Conservation (phyloP, 148 eudicot genomes). For the Persicaria tinctoria region DNA sequence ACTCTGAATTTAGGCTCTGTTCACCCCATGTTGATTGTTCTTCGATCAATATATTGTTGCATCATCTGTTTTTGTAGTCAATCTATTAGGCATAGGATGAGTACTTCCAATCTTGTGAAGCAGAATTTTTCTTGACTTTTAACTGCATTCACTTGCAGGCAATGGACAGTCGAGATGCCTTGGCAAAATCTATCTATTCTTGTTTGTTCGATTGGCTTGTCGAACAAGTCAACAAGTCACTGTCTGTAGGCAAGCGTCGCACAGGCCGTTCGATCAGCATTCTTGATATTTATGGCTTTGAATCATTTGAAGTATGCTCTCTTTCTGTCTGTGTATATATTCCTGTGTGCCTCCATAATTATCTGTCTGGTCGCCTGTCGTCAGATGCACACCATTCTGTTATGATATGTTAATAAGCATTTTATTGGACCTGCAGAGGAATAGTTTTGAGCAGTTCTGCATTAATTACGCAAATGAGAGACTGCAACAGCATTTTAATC, state of each 20-base stretch:
- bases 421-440: conserved; percentile 43
- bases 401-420: background rate
- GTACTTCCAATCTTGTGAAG: background rate
- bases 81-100: background rate
- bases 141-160: conserved; percentile 50
- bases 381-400: background rate
- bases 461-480: conserved; percentile 98
- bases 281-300: conserved; percentile 99
- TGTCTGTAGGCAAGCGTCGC: conserved; percentile 78
- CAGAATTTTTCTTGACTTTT: conserved; percentile 3
- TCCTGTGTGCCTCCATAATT: background rate
- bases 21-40: background rate
- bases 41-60: background rate
- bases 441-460: conserved; percentile 98
- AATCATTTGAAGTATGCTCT: conserved; percentile 77
- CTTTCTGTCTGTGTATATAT: background rate
- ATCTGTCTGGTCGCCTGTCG: background rate
- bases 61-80: background rate
- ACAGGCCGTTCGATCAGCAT: conserved; percentile 97
- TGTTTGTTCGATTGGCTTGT: conserved; percentile 99
- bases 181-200: conserved; percentile 93
- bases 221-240: conserved; percentile 93
- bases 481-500: conserved; percentile 93
- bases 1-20: background rate
- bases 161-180: conserved; percentile 82